These are phyloP conservation scores for Venturia effusa DNA, from an alignment of 2,329 filamentous ascomycete species.

Conservation along the genomic window DNA sequence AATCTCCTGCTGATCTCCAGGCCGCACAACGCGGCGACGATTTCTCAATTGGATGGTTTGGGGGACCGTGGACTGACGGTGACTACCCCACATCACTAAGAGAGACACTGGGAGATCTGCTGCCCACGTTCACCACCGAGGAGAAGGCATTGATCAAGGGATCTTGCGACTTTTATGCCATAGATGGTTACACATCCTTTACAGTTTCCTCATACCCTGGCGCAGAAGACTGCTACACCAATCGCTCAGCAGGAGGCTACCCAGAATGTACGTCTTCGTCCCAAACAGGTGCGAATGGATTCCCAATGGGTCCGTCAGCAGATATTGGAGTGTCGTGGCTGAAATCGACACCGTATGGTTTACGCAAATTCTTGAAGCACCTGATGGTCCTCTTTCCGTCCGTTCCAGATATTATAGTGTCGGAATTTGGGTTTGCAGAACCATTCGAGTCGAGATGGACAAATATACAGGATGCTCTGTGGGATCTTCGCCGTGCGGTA, in stretches of 20 bases:
- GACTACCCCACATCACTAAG: constrained; percentile 31
- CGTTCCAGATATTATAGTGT: constrained; percentile 30
- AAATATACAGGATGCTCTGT: constrained; percentile 23
- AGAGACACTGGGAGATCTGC: constrained; percentile 28
- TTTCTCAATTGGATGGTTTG: constrained; percentile 45
- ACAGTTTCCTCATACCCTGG: constrained; percentile 23
- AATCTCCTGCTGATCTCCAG: constrained; percentile 26
- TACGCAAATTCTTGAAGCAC: constrained; percentile 31
- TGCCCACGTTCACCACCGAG: constrained; percentile 26
- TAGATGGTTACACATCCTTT: constrained; percentile 24
- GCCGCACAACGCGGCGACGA: constrained; percentile 30
- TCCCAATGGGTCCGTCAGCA: constrained; percentile 34
- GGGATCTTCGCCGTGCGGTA: constrained; percentile 27
- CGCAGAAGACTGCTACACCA: constrained; percentile 29
- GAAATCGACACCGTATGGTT: constrained; percentile 27
- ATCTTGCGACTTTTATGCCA: constrained; percentile 33
- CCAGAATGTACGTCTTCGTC: constrained; percentile 31
- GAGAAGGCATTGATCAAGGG: constrained; percentile 33
- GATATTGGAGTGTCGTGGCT: constrained; percentile 33
- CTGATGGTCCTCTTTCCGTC: constrained; percentile 34
- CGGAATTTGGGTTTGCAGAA: constrained; percentile 32
- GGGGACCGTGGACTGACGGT: constrained; percentile 35
- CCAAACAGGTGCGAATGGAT: constrained; percentile 28
- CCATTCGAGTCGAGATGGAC: constrained; percentile 27
- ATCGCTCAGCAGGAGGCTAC: constrained; percentile 28